Evolutionary conservation across 208 protist genomes (phyloP), one percentile per base, ranked within the genome.

Genomic region (Lotmaria passim): DNA sequence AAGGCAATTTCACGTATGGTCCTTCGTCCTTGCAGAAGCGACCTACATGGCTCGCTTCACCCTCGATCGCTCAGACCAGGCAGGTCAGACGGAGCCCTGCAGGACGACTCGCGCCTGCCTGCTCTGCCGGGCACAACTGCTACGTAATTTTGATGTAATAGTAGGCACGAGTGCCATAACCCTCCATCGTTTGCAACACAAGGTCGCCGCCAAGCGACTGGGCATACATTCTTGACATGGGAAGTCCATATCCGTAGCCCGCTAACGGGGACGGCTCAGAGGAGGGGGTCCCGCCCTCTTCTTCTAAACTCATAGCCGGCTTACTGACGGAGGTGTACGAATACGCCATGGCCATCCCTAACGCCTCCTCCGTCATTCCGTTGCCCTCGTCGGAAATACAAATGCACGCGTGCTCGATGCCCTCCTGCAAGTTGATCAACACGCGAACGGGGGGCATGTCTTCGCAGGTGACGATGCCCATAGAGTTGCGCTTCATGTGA

Each of bases 221-320:
- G 26, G 96, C 94, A 81, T 99, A 98, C 38, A 98, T 78, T 30
- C 94, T 84, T 8, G 86, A 93, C 75, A 98, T 89, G 1, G 97
- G 97, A 31, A 99, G 73, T 7, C 97, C 97, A 69, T 98, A 98
- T 0, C 97, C 97, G 53, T 97, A 98, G 17, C 97, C 97, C 23
- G 97, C 97, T 12, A 98, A 68, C 19, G 90, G 87, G 0, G 91
- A 82, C 15, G 73, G 67, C n/a, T 50, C 64, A 6, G 69, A 55
- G 0, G 60, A 71, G 1, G 56, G 21, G 24, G 38, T 55, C 1
- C 60, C 31, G 14, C 79, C 67, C 14, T 63, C 58, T 2, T 81
- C 75, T 2, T 75, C 64, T 47, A 87, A 47, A 21, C 46, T 43
- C 55, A 93, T 21, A 11, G 87, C 71, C 19, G 81, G 85, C 36